Base-by-base conservation (phyloP, 177 flowering plant species). In the Vitis hybrid region DNA sequence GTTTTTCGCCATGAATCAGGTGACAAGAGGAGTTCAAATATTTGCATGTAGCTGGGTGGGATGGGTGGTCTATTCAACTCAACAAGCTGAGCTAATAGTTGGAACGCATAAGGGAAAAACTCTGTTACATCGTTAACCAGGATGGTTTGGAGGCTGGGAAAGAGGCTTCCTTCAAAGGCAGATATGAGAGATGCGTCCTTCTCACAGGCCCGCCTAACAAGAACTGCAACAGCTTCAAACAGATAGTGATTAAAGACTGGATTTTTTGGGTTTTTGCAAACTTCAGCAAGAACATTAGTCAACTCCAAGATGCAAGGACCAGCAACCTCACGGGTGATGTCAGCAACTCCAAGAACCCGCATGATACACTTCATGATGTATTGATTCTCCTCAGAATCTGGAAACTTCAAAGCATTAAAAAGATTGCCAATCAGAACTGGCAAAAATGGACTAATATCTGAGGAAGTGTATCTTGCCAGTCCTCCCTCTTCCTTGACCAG, bases 21-120 rank as follows among this genome's bases (percentile, higher is more conserved):
- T 2, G 74, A 66, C 23, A 95, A 80, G 56, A 95, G 91, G 57
- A 89, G 83, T 63, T 83, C 78, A 75, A 91, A 95, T 49, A 95
- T 84, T 68, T 82, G 83, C 89, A 91, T 87, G 79, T 95, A 95
- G 76, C 49, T 82, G 13, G 74, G 72, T 12, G 93, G 82, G 54
- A 95, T 65, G 7, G 96, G 97, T 19, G 96, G 88, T 32, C 76
- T 87, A 75, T 84, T 91, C 65, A 91, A 78, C 71, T 93, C 92
- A 51, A 95, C 92, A 71, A 95, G 97, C 81, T 91, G 99, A 55
- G 97, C 97, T n/a, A 91, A 75, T 40, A 93, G 82, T 81, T 95
- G 99, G 73, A 93, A 93, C 68, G 97, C 91, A 77, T 95, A 95
- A 45, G 98, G 99, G 80, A 89, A 89, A 79, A 95, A 95, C 78